Evolutionary conservation across 2,329 filamentous ascomycete genomes (phyloP).

Genomic region (Tolypocladium inflatum): DNA sequence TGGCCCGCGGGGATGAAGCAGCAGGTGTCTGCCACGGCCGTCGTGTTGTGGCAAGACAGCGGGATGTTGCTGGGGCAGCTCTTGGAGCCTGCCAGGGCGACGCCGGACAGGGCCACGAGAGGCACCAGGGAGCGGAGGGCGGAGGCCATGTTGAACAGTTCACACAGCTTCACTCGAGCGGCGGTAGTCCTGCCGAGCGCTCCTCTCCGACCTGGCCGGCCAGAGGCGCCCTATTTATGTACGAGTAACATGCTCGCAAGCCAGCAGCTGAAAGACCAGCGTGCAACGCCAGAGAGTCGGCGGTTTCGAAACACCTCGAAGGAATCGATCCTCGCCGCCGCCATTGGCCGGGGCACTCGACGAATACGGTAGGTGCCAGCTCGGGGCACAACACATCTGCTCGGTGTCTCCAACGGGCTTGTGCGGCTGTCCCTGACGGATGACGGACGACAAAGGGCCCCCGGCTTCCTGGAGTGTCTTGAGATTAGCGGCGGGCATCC

Average conservation of each 20-base stretch:
- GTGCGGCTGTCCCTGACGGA: not conserved
- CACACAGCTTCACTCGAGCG: no score
- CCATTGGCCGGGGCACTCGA: not conserved
- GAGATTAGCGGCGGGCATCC: not conserved
- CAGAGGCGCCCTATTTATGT: not conserved
- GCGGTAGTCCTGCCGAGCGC: not conserved
- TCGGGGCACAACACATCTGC: not conserved
- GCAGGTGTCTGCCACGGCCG: constrained; percentile 51
- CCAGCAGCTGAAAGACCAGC: not conserved
- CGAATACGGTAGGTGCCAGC: not conserved
- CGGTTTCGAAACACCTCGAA: not conserved
- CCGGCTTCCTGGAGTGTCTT: not conserved
- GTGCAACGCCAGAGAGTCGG: not conserved
- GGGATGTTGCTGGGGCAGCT: constrained; percentile 24
- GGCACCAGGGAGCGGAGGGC: constrained; percentile 6
- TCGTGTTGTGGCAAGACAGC: constrained; percentile 55
- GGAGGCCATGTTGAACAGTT: constrained; percentile 3
- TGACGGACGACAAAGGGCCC: not conserved
- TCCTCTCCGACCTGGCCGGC: not conserved
- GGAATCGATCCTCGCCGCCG: not conserved
- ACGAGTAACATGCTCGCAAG: not conserved
- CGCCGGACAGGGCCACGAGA: constrained; percentile 8
- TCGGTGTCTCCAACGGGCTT: not conserved
- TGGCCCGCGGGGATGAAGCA: constrained; percentile 65
- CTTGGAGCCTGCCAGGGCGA: constrained; percentile 6